Conservation (phyloP, 371 early-diverging fungal species). For the Blakeslea trispora region DNA sequence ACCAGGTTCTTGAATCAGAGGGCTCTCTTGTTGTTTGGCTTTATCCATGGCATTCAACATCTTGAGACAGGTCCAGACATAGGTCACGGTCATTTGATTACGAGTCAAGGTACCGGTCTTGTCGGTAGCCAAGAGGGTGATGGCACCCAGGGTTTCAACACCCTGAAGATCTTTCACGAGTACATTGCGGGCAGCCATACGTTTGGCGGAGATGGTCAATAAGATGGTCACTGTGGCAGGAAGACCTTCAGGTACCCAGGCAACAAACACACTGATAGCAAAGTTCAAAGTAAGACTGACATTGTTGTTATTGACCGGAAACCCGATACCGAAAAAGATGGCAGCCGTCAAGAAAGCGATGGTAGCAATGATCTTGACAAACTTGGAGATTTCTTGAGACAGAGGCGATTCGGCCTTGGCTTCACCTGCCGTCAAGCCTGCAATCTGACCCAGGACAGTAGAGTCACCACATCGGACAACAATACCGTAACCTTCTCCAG, state of each 20-base stretch:
- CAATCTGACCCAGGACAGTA: slow-evolving; percentile 95
- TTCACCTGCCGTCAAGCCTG: slow-evolving; percentile 81
- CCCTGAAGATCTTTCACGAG: slow-evolving; percentile 94
- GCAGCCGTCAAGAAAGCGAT: slow-evolving; percentile 77
- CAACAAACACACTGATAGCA: slow-evolving; percentile 87
- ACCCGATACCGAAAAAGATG: slow-evolving; percentile 83
- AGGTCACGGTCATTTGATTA: slow-evolving; percentile 94
- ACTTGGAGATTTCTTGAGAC: slow-evolving; percentile 71
- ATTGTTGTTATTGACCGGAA: slow-evolving; percentile 55
- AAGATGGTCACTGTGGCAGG: slow-evolving; percentile 91
- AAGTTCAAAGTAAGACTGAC: slow-evolving; percentile 78
- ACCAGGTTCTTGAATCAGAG: slow-evolving; percentile 48
- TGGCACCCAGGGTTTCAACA: slow-evolving; percentile 94
- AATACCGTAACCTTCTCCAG: slow-evolving; percentile 89
- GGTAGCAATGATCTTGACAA: slow-evolving; percentile 84
- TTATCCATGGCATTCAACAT: slow-evolving; percentile 64
- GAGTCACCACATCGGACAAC: slow-evolving; percentile 91
- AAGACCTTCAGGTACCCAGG: slow-evolving; percentile 90
- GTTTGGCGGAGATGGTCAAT: slow-evolving; percentile 91
- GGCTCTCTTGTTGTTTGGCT: not conserved
- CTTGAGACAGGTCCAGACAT: slow-evolving; percentile 76
- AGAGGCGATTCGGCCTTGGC: slow-evolving; percentile 71
- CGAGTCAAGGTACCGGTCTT: slow-evolving; percentile 96
- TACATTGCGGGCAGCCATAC: slow-evolving; percentile 87
- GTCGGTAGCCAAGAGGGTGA: slow-evolving; percentile 93